A percentile compares a stretch with the other conserved stretches of the same genome.
These are phyloP conservation scores for Hebeloma cylindrosporum DNA, from an alignment of 768 basidiomycete species.

Conservation along the genomic window DNA sequence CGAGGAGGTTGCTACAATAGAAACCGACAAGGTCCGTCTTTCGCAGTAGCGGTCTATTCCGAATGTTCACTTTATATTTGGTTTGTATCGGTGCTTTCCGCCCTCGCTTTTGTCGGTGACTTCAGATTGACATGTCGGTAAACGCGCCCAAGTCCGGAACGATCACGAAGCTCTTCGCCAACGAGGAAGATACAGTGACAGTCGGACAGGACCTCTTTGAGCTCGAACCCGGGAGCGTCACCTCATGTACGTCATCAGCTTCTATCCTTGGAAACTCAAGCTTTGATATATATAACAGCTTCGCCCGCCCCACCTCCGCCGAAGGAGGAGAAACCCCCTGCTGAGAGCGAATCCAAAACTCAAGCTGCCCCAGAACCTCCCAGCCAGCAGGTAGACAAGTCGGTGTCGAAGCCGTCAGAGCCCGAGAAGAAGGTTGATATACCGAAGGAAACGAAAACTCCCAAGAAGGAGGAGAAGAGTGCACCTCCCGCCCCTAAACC, in stretches of 20 bases:
- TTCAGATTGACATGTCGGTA: constrained; percentile 97
- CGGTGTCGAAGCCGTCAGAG: constrained; percentile 40
- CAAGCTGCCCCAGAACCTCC: constrained; percentile 45
- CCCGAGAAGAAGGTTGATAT: constrained; percentile 32
- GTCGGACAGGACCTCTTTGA: constrained; percentile 95
- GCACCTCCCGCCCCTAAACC: constrained; percentile 30
- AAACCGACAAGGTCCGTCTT: constrained; percentile 88
- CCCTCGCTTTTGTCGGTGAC: neutral
- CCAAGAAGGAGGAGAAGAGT: constrained; percentile 32
- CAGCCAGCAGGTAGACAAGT: constrained; percentile 50
- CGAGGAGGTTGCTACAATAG: constrained; percentile 96
- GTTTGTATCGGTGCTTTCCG: constrained; percentile 9
- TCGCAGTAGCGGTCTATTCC: constrained; percentile 18
- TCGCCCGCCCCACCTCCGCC: constrained; percentile 32
- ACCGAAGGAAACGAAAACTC: constrained; percentile 35
- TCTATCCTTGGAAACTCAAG: neutral
- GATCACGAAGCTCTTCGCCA: constrained; percentile 82
- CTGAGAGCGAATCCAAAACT: constrained; percentile 16
- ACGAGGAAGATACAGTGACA: constrained; percentile 91
- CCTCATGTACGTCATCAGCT: constrained; percentile 40
- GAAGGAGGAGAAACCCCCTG: constrained; percentile 30
- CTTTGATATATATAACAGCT: constrained; percentile 14
- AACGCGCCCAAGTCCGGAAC: constrained; percentile 89
- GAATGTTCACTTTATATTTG: constrained; percentile 8
- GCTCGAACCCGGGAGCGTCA: constrained; percentile 78